Percentiles rank a stretch among this genome's conserved stretches.
phyloP scores from a whole-genome alignment of 2,329 filamentous ascomycete genomes.

The Diaporthe capsici region DNA sequence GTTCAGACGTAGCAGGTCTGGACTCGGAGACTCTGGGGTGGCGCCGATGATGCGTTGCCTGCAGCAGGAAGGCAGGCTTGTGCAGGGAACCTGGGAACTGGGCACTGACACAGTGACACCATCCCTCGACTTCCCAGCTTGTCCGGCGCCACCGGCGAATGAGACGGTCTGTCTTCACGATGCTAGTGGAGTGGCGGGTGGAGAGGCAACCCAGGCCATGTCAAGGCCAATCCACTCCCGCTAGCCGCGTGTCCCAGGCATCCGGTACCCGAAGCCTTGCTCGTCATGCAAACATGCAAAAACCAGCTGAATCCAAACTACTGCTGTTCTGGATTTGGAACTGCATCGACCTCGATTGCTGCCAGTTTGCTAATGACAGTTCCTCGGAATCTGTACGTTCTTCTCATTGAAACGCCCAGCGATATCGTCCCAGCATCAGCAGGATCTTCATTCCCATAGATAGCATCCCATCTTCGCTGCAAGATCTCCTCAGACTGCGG shows the following conservation, averaged over 20 bases:
- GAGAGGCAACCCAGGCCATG: constrained; percentile 11
- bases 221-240: constrained; percentile 9
- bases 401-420: not conserved
- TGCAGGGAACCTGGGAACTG: not conserved
- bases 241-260: constrained; percentile 27
- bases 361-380: not conserved
- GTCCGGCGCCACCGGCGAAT: constrained; percentile 8
- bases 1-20: constrained; percentile 34
- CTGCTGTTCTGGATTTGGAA: not conserved
- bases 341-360: not conserved
- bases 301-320: not conserved
- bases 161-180: not conserved
- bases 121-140: constrained; percentile 16
- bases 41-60: constrained; percentile 34
- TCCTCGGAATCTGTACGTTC: not conserved
- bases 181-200: constrained; percentile 29
- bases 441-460: not conserved
- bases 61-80: constrained; percentile 24
- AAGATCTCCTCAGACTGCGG: not conserved
- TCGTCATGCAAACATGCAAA: constrained; percentile 21
- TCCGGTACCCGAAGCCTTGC: constrained; percentile 22
- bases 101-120: constrained; percentile 11
- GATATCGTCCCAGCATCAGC: not conserved
- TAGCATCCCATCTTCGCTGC: constrained; percentile 12
- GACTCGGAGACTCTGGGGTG: constrained; percentile 5